phyloP scores from a whole-genome alignment of 78 protist species.

The Cavenderia fasciculata region DNA sequence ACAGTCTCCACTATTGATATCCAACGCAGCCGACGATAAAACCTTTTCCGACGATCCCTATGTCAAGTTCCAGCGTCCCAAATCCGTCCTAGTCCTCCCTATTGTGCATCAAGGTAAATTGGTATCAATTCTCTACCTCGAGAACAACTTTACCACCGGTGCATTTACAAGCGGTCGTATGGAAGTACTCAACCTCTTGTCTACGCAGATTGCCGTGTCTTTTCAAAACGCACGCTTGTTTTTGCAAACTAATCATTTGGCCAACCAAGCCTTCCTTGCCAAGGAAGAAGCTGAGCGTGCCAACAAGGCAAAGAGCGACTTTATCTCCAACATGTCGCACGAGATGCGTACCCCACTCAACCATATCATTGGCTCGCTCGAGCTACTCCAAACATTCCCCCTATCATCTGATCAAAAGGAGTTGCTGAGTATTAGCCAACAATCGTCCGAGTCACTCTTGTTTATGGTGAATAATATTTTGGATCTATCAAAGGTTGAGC shows the following conservation, averaged over 20 bases:
- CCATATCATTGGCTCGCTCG: constrained; percentile 45
- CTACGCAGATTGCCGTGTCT: constrained; percentile 49
- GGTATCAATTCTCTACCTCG: constrained; percentile 43
- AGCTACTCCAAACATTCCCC: constrained; percentile 10
- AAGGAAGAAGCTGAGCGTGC: constrained; percentile 63
- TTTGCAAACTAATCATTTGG: constrained; percentile 23
- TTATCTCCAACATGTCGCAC: constrained; percentile 50
- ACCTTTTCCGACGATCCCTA: constrained; percentile 26
- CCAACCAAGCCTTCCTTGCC: constrained; percentile 56
- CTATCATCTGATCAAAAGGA: constrained; percentile 30
- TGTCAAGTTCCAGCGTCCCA: constrained; percentile 9
- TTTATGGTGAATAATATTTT: constrained; percentile 59
- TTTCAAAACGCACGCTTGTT: constrained; percentile 47
- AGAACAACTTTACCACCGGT: constrained; percentile 44
- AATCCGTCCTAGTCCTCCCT: constrained; percentile 26
- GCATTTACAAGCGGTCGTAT: constrained; percentile 8
- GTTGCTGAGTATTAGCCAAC: constrained; percentile 15
- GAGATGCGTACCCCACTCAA: constrained; percentile 65
- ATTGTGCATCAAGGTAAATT: constrained; percentile 60
- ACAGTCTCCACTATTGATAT: constrained; percentile 18
- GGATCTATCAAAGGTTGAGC: constrained; percentile 68
- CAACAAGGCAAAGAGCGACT: constrained; percentile 45
- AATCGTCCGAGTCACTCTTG: constrained; percentile 34
- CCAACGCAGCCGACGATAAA: constrained; percentile 44
- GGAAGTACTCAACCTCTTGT: constrained; percentile 29